These are phyloP conservation scores for Cyberlindnera mycetangii DNA, from an alignment of 805 yeast species.

Conservation along the genomic window DNA sequence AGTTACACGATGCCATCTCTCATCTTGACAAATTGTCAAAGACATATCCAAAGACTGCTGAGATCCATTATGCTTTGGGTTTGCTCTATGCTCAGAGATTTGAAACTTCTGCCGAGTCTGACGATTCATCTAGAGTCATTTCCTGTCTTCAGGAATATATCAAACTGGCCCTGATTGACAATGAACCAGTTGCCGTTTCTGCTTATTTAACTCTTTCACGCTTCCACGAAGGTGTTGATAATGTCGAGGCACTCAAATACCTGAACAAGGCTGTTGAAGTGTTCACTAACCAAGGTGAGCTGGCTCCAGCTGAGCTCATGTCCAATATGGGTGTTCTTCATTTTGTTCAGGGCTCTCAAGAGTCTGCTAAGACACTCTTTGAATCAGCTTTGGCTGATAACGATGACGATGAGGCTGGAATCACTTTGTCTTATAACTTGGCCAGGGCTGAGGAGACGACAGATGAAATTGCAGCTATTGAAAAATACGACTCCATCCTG, in stretches of 20 bases:
- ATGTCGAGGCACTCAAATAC: constrained; percentile 63
- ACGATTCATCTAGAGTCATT: constrained; percentile 49
- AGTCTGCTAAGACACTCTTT: constrained; percentile 56
- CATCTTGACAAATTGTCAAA: constrained; percentile 76
- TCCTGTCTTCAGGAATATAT: constrained; percentile 67
- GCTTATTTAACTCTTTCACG: constrained; percentile 69
- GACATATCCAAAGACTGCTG: constrained; percentile 64
- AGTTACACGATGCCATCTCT: constrained; percentile 78
- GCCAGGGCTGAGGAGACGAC: constrained; percentile 70
- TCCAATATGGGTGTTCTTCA: constrained; percentile 87
- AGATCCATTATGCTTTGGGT: constrained; percentile 75
- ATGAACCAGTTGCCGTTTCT: constrained; percentile 58
- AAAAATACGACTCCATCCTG: constrained; percentile 53
- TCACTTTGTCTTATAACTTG: constrained; percentile 63
- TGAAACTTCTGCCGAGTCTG: constrained; percentile 9
- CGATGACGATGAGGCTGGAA: constrained; percentile 31
- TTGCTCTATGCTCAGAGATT: constrained; percentile 50
- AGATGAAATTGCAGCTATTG: constrained; percentile 26
- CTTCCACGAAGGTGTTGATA: constrained; percentile 64
- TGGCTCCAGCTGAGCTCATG: constrained; percentile 54
- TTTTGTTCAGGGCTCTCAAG: constrained; percentile 58
- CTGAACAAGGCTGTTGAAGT: constrained; percentile 60
- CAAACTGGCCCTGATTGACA: constrained; percentile 51
- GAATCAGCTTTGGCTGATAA: constrained; percentile 48
- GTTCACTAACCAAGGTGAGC: constrained; percentile 31